Evolutionary conservation across 495 filamentous ascomycete genomes (phyloP).

Genomic region (Massariosphaeria phaeospora): DNA sequence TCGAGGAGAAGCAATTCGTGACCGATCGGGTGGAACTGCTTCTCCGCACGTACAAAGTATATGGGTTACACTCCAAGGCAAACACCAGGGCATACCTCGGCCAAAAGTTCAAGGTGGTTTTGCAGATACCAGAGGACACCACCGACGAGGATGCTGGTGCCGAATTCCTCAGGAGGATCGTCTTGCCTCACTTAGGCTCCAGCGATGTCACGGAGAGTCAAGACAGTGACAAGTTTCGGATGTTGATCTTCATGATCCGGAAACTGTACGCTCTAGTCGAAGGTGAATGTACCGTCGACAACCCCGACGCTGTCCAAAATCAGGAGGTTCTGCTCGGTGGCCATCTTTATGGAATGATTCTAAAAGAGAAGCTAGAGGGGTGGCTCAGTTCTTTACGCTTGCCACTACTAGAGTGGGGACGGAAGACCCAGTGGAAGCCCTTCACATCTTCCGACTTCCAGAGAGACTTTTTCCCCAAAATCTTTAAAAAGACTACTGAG

Average conservation of each 20-base stretch:
- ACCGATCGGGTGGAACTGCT: conserved; percentile 90
- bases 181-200: conserved; percentile 83
- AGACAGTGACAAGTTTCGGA: conserved; percentile 85
- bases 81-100: conserved; percentile 80
- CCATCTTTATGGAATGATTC: conserved; percentile 87
- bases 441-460: conserved; percentile 69
- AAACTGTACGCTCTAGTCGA: conserved; percentile 91
- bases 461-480: conserved; percentile 69
- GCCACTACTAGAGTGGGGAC: conserved; percentile 64
- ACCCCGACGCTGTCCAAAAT: conserved; percentile 91
- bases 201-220: conserved; percentile 73
- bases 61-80: conserved; percentile 69
- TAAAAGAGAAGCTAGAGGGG: conserved; percentile 92
- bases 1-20: conserved; percentile 78
- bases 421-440: conserved; percentile 53
- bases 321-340: conserved; percentile 91
- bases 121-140: conserved; percentile 73
- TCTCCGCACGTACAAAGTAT: conserved; percentile 86
- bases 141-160: conserved; percentile 81
- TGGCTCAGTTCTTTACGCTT: conserved; percentile 64
- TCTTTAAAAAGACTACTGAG: conserved; percentile 76
- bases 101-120: conserved; percentile 78
- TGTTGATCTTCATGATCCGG: conserved; percentile 92
- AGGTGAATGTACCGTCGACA: conserved; percentile 87
- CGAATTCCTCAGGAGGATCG: conserved; percentile 83